A percentile compares a stretch with the other conserved stretches of the same genome.
phyloP scores from a whole-genome alignment of 2,329 filamentous ascomycete species.

The Balansia obtecta region DNA sequence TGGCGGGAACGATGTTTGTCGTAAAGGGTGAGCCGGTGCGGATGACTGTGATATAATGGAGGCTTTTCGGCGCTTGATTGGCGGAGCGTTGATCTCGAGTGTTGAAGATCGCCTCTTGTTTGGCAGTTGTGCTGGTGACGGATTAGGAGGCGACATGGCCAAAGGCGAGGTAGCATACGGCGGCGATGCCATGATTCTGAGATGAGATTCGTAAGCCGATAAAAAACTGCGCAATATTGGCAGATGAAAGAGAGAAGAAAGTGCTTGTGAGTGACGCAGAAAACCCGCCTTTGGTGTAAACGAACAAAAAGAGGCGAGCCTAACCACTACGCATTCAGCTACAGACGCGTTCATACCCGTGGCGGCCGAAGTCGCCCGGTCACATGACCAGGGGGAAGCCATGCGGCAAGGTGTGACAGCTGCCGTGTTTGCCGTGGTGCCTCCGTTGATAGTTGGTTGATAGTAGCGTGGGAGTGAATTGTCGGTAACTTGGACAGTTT shows the following conservation, averaged over 20 bases:
- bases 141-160: conserved; percentile 43
- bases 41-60: conserved; percentile 48
- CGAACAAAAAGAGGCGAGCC: background rate
- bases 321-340: background rate
- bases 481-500: background rate
- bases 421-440: background rate
- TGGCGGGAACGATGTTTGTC: conserved; percentile 71
- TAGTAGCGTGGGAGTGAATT: too few relatives aligned
- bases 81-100: conserved; percentile 37
- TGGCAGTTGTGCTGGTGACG: conserved; percentile 34
- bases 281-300: background rate
- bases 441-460: too few relatives aligned
- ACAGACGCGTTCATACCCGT: background rate
- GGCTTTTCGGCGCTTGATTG: conserved; percentile 57
- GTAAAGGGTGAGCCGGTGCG: conserved; percentile 52
- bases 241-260: background rate
- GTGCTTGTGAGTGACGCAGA: background rate
- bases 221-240: background rate
- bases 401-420: background rate
- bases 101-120: conserved; percentile 49
- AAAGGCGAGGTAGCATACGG: conserved; percentile 36
- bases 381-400: conserved; percentile 1
- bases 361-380: background rate
- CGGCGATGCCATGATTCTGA: conserved; percentile 41
- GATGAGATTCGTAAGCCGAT: background rate